phyloP scores from a whole-genome alignment of 192 early-diverging fungal species.

The Irineochytrium annulatum region DNA sequence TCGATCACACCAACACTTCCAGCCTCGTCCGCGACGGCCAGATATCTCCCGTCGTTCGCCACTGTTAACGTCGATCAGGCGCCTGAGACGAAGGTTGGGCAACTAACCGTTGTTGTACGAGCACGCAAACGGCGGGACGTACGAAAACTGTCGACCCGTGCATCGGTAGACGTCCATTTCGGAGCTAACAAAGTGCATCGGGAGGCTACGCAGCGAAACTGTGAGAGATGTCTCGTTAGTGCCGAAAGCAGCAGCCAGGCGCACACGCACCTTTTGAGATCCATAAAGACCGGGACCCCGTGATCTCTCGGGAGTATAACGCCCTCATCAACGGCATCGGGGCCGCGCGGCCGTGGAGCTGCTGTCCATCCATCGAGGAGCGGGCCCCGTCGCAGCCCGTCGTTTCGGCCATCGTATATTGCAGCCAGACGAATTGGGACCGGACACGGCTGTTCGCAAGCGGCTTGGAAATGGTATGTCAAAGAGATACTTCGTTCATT shows the following conservation, averaged over 20 bases:
- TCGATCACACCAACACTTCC: constrained; percentile 60
- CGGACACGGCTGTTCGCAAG: too few relatives aligned
- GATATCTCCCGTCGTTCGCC: constrained; percentile 47
- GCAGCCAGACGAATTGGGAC: too few relatives aligned
- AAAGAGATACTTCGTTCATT: too few relatives aligned
- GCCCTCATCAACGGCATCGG: neutral
- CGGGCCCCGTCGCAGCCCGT: neutral
- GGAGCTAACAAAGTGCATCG: constrained; percentile 20
- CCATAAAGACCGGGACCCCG: neutral
- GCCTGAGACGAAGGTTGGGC: neutral
- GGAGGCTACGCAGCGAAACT: neutral
- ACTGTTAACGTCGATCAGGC: constrained; percentile 20
- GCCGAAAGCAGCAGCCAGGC: neutral
- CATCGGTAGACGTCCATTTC: constrained; percentile 19
- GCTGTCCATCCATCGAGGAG: neutral
- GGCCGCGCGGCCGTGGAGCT: neutral
- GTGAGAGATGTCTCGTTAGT: neutral
- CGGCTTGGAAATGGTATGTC: too few relatives aligned
- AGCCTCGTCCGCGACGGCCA: constrained; percentile 68
- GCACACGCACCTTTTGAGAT: neutral
- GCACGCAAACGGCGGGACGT: constrained; percentile 34
- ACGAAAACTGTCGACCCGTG: neutral
- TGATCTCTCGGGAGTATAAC: neutral
- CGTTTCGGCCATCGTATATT: too few relatives aligned
- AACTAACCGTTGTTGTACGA: constrained; percentile 32